phyloP scores from a whole-genome alignment of 257 asterid species.

The Ocimum tenuiflorum region DNA sequence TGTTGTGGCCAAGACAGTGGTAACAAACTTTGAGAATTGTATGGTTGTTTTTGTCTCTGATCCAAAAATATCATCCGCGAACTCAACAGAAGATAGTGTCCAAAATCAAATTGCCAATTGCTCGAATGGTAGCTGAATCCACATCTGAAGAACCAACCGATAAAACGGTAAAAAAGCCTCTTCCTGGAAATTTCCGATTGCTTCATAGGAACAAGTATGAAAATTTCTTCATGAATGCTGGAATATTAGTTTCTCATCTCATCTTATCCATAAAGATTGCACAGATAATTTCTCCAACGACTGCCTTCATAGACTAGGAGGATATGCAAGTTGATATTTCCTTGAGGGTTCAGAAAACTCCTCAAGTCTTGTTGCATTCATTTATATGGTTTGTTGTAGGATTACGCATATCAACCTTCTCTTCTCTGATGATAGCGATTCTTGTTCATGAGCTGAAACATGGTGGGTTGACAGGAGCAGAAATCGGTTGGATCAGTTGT shows the following conservation, averaged over 20 bases:
- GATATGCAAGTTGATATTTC: neutral
- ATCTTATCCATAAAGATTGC: neutral
- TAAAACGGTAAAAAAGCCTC: neutral
- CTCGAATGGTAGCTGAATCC: neutral
- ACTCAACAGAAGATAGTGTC: neutral
- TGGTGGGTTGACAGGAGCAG: neutral
- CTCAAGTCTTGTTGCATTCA: neutral
- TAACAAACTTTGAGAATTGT: neutral
- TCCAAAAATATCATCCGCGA: constrained; percentile 11
- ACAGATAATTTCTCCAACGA: neutral
- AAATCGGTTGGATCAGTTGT: constrained; percentile 12
- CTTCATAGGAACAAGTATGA: neutral
- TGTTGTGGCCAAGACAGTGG: neutral
- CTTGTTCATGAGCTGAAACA: neutral
- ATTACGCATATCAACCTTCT: too few species aligned
- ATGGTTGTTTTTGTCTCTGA: constrained; percentile 12
- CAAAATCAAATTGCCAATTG: neutral
- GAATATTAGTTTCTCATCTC: neutral
- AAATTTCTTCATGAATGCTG: neutral
- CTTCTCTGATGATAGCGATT: neutral
- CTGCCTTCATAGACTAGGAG: neutral
- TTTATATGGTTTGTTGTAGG: neutral
- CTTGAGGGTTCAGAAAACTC: neutral
- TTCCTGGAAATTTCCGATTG: neutral
- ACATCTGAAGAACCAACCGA: neutral